These are phyloP conservation scores for Selaginella moellendorffii DNA, from an alignment of 75 land plant species.

Conservation along the genomic window DNA sequence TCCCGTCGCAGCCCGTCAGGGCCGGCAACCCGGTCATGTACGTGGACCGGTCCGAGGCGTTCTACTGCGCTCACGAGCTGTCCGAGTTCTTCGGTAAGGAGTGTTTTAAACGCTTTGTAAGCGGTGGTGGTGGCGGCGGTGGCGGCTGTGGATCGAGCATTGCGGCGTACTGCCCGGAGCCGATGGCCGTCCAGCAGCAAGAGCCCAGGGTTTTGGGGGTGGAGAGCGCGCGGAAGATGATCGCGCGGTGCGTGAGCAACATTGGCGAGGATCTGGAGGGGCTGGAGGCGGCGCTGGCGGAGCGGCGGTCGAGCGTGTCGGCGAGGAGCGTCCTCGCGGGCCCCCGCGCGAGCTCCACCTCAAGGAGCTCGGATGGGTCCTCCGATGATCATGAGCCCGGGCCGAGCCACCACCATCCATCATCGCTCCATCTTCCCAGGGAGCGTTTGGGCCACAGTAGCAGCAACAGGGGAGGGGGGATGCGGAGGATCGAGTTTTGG, in stretches of 20 bases:
- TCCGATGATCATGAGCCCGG: not conserved
- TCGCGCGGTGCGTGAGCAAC: not conserved
- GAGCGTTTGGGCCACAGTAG: too few species aligned
- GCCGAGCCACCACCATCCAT: too few species aligned
- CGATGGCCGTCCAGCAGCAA: not conserved
- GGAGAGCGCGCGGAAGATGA: not conserved
- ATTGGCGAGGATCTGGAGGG: conserved; percentile 27
- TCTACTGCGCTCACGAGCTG: conserved; percentile 53
- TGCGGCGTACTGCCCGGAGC: not conserved
- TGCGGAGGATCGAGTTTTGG: conserved; percentile 86
- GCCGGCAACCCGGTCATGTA: conserved; percentile 82
- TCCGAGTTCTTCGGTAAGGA: conserved; percentile 54
- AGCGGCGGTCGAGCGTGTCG: not conserved
- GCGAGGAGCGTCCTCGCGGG: not conserved
- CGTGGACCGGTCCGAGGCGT: conserved; percentile 42
- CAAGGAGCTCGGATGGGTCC: not conserved
- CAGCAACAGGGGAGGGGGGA: too few species aligned
- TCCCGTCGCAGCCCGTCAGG: conserved; percentile 47
- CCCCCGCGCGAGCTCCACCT: too few species aligned
- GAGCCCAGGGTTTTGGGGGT: not conserved
- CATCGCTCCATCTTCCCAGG: too few species aligned
- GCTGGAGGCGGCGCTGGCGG: conserved; percentile 23
- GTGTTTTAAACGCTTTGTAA: not conserved
- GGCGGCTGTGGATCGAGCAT: not conserved
- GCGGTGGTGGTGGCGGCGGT: not conserved